Conservation (phyloP, 371 early-diverging fungal species). For the Syncephalastrum sp. region DNA sequence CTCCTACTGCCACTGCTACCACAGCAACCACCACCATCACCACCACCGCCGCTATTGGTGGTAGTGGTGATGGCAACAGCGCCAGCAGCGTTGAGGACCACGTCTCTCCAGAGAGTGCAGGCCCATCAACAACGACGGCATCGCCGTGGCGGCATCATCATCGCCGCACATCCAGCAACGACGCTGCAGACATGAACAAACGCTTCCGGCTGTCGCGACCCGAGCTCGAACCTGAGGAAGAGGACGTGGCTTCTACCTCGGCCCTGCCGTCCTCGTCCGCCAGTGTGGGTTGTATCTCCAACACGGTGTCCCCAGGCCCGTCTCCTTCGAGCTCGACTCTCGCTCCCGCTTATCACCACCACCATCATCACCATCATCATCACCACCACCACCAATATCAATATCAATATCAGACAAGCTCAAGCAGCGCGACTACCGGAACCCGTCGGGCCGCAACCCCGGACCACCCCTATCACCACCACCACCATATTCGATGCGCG, state of each 20-base stretch:
- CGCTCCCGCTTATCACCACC: constrained; percentile 8
- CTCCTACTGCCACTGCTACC: neutral
- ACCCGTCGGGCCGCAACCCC: constrained; percentile 35
- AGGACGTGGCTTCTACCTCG: constrained; percentile 11
- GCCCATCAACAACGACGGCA: neutral
- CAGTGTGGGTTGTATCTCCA: constrained; percentile 12
- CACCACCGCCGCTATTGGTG: neutral
- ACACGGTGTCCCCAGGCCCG: constrained; percentile 9
- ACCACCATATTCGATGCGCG: constrained; percentile 16
- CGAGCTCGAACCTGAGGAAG: constrained; percentile 24
- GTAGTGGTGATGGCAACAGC: neutral
- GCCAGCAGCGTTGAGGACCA: neutral
- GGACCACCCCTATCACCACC: constrained; percentile 21
- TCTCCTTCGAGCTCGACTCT: constrained; percentile 7
- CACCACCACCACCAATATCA: constrained; percentile 3
- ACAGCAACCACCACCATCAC: neutral
- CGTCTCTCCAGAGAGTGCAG: too few species aligned
- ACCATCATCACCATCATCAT: constrained; percentile 16
- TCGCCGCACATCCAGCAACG: constrained; percentile 50
- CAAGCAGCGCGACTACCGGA: constrained; percentile 3
- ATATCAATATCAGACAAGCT: neutral
- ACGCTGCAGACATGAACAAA: constrained; percentile 44
- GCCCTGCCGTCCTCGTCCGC: constrained; percentile 13
- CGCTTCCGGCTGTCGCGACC: constrained; percentile 33
- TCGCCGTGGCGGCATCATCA: constrained; percentile 37